These are phyloP conservation scores for Didymella pomorum DNA, from an alignment of 2,329 filamentous ascomycete species.

Conservation along the genomic window DNA sequence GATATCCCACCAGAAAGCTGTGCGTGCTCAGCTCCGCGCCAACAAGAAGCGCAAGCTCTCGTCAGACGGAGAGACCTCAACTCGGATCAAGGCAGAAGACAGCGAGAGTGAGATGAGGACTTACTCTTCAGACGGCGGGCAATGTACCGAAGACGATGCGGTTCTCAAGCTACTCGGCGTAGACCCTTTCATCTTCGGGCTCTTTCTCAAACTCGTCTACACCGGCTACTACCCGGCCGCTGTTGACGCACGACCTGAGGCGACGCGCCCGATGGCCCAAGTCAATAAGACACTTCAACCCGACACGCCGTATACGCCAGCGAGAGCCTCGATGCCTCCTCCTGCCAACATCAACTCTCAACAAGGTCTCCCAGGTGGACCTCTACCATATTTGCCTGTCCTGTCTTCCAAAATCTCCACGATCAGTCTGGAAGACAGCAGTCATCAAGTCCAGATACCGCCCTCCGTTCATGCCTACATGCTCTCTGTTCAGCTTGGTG, in stretches of 20 bases:
- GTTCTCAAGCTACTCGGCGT: conserved; percentile 7
- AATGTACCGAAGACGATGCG: not conserved
- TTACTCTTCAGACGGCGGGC: no score
- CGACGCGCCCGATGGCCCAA: not conserved
- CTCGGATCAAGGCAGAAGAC: not conserved
- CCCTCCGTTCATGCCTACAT: conserved; percentile 29
- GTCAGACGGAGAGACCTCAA: not conserved
- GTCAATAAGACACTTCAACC: not conserved
- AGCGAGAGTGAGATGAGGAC: not conserved
- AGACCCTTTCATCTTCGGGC: conserved; percentile 26
- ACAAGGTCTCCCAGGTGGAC: not conserved
- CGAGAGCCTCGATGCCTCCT: not conserved
- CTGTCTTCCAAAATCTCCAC: no score
- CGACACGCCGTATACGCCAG: not conserved
- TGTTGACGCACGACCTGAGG: conserved; percentile 13
- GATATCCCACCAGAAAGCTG: not conserved
- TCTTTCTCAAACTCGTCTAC: conserved; percentile 36
- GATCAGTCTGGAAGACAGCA: not conserved
- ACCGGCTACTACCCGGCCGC: conserved; percentile 25
- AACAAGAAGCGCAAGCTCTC: conserved; percentile 27
- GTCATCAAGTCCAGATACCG: not conserved
- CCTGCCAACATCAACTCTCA: not conserved
- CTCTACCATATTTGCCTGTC: not conserved
- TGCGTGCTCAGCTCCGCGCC: not conserved
- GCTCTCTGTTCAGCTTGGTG: conserved; percentile 23